Evolutionary conservation across 129 eudicot species (phyloP).

Genomic region (Chrysanthemum seticuspe): DNA sequence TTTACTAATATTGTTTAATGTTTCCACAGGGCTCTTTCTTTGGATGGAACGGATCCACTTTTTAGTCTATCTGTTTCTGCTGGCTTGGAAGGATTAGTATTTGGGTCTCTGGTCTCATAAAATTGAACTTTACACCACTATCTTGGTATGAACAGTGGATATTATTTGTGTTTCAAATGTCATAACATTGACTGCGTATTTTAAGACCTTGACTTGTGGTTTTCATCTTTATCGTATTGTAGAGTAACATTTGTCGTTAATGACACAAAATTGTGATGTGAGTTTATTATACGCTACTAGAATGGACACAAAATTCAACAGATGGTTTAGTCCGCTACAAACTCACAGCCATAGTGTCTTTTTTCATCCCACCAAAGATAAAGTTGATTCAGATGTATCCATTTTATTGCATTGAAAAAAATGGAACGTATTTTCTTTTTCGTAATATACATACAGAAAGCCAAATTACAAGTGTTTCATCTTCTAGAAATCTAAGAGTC

Average conservation of each 20-base stretch:
- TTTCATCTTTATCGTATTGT: constrained; percentile 3
- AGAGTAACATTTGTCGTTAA: neutral
- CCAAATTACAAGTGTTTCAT: too few species aligned
- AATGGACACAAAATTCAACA: too few species aligned
- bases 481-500: too few species aligned
- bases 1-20: neutral
- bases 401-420: too few species aligned
- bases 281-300: too few species aligned
- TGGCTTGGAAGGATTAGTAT: neutral
- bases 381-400: too few species aligned
- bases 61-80: neutral
- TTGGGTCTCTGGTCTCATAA: neutral
- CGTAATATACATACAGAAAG: too few species aligned
- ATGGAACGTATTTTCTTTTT: too few species aligned
- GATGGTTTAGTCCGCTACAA: too few species aligned
- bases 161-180: neutral
- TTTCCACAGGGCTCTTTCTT: neutral
- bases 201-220: neutral
- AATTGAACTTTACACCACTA: neutral
- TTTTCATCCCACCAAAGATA: too few species aligned
- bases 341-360: too few species aligned
- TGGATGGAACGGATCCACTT: neutral
- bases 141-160: neutral
- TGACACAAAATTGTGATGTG: neutral
- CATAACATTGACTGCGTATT: neutral